Conservation (phyloP, 2,329 filamentous ascomycete genomes). For the Aureobasidium sp. region DNA sequence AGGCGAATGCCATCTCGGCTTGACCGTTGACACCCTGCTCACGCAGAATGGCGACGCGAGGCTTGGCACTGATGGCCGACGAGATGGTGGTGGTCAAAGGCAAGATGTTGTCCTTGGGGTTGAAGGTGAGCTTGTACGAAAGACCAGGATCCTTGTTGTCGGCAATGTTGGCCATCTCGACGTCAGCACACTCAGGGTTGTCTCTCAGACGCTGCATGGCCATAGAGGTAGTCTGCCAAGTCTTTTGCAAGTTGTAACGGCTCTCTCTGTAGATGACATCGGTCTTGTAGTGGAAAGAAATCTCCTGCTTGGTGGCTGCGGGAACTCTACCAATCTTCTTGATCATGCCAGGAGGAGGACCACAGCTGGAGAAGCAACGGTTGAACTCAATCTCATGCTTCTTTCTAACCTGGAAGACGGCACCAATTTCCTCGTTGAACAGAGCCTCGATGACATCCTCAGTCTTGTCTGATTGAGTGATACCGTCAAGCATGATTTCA, state of each 20-base stretch:
- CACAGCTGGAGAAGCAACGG: slow-evolving; percentile 83
- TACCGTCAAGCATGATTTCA: slow-evolving; percentile 72
- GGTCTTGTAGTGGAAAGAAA: slow-evolving; percentile 66
- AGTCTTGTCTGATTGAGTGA: slow-evolving; percentile 52
- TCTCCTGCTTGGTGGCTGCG: slow-evolving; percentile 59
- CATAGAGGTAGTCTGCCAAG: slow-evolving; percentile 82
- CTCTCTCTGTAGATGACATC: slow-evolving; percentile 60
- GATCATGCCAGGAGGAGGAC: slow-evolving; percentile 72
- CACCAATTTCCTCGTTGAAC: slow-evolving; percentile 94
- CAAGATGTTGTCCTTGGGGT: slow-evolving; percentile 67
- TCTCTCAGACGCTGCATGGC: slow-evolving; percentile 87
- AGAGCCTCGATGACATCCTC: slow-evolving; percentile 62
- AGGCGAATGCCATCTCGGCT: slow-evolving; percentile 97
- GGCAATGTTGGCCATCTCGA: slow-evolving; percentile 66
- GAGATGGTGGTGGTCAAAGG: slow-evolving; percentile 58
- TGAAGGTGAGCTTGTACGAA: slow-evolving; percentile 72
- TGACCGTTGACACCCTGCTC: slow-evolving; percentile 95
- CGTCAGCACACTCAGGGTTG: slow-evolving; percentile 77
- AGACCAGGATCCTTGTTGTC: slow-evolving; percentile 76
- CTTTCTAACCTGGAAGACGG: slow-evolving; percentile 89
- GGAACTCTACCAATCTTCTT: slow-evolving; percentile 75
- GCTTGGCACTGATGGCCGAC: slow-evolving; percentile 52
- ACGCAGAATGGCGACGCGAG: slow-evolving; percentile 81
- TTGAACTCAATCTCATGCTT: slow-evolving; percentile 78
- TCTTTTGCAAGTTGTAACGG: slow-evolving; percentile 69